These are phyloP conservation scores for Paramecium pentaurelia DNA, from an alignment of 73 alveolate genomes.

Conservation along the genomic window DNA sequence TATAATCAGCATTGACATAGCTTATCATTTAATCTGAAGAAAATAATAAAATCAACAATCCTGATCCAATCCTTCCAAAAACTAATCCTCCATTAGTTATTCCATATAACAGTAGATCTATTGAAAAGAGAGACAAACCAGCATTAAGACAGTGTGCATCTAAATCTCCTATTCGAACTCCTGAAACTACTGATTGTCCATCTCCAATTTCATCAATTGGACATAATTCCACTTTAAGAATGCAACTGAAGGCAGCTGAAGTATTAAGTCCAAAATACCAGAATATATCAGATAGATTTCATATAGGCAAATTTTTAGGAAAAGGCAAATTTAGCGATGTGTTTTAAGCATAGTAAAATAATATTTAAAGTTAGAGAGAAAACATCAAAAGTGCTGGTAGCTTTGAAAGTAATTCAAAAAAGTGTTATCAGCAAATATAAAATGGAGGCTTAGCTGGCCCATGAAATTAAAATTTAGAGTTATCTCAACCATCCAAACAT, in stretches of 20 bases:
- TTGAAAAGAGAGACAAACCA: not conserved
- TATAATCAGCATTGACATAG: not conserved
- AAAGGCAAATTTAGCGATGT: constrained; percentile 62
- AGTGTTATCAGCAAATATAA: constrained; percentile 39
- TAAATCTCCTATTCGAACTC: constrained; percentile 7
- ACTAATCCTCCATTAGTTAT: not conserved
- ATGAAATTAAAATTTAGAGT: constrained; percentile 89
- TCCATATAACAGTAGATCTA: not conserved
- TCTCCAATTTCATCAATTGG: not conserved
- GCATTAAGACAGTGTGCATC: not conserved
- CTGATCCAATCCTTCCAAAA: not conserved
- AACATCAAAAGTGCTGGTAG: constrained; percentile 21
- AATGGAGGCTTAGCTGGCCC: constrained; percentile 47
- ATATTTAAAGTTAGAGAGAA: not conserved
- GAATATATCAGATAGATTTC: constrained; percentile 47
- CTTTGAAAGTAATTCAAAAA: constrained; percentile 37
- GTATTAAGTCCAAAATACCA: not conserved
- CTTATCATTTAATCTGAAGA: not conserved
- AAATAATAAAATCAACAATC: not conserved
- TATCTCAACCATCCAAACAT: constrained; percentile 87
- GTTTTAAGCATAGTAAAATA: constrained; percentile 37
- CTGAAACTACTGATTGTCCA: not conserved
- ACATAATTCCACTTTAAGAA: not conserved
- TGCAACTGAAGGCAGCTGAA: not conserved
- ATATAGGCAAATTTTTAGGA: constrained; percentile 48